phyloP scores from a whole-genome alignment of 345 rosid species.

The Melaleuca quinquenervia region DNA sequence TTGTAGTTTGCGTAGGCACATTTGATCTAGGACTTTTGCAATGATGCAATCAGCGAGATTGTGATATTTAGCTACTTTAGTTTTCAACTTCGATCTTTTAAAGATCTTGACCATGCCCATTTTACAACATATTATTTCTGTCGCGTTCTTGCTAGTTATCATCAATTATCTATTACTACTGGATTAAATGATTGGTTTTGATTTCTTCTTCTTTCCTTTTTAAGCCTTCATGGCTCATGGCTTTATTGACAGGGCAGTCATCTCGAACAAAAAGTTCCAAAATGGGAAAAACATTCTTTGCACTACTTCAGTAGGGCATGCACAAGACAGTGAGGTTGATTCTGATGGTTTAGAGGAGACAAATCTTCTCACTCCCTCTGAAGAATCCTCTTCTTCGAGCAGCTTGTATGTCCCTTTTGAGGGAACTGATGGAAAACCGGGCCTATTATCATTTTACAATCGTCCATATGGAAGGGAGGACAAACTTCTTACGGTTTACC shows the following conservation, averaged over 20 bases:
- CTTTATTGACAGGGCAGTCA: slow-evolving; percentile 12
- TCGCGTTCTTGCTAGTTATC: neutral
- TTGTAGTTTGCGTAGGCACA: neutral
- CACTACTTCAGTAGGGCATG: slow-evolving; percentile 36
- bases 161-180: neutral
- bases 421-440: slow-evolving; percentile 61
- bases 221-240: slow-evolving; percentile 17
- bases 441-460: slow-evolving; percentile 70
- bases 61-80: neutral
- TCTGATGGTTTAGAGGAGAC: slow-evolving; percentile 19
- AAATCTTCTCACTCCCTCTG: slow-evolving; percentile 13
- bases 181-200: neutral
- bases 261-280: slow-evolving; percentile 13
- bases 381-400: slow-evolving; percentile 22
- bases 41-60: neutral
- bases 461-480: slow-evolving; percentile 34
- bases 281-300: slow-evolving; percentile 16
- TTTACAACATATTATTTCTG: neutral
- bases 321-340: slow-evolving; percentile 22
- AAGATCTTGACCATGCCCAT: neutral
- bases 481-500: slow-evolving; percentile 5
- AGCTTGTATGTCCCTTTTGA: slow-evolving; percentile 22
- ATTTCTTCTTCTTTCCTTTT: slow-evolving; percentile 8
- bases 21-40: neutral
- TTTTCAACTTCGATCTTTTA: neutral